These are phyloP conservation scores for Pelargonium nanum DNA, from an alignment of 345 rosid genomes.

Conservation along the genomic window DNA sequence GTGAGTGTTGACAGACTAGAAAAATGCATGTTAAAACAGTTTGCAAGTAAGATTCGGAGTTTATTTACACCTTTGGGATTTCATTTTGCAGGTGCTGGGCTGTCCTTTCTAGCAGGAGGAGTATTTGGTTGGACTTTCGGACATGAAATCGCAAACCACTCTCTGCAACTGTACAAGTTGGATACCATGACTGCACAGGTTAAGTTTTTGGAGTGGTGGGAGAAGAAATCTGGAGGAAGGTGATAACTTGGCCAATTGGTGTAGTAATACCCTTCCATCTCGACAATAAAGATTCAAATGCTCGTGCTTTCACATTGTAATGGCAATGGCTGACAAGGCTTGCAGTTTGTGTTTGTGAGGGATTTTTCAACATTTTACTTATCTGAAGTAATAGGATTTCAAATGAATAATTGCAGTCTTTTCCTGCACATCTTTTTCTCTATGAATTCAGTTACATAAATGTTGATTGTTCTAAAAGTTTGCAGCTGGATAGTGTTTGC, in stretches of 20 bases:
- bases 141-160: slow-evolving; percentile 69
- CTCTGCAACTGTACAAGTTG: slow-evolving; percentile 64
- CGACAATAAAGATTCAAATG: not conserved
- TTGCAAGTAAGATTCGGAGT: not conserved
- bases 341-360: not conserved
- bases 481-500: too few species aligned
- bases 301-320: not conserved
- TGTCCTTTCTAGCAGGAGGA: slow-evolving; percentile 73
- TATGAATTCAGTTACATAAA: not conserved
- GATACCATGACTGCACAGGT: slow-evolving; percentile 82
- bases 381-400: not conserved
- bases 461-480: not conserved
- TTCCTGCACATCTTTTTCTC: not conserved
- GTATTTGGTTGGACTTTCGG: slow-evolving; percentile 86
- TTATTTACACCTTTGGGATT: not conserved
- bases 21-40: not conserved
- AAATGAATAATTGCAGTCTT: not conserved
- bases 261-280: not conserved
- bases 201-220: slow-evolving; percentile 96
- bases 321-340: not conserved
- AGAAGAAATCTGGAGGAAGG: slow-evolving; percentile 27
- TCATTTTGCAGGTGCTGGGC: slow-evolving; percentile 53
- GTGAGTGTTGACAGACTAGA: not conserved
- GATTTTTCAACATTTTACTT: not conserved
- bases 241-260: slow-evolving; percentile 5